phyloP scores from a whole-genome alignment of 129 eudicot genomes.

The Sambucus nigra region DNA sequence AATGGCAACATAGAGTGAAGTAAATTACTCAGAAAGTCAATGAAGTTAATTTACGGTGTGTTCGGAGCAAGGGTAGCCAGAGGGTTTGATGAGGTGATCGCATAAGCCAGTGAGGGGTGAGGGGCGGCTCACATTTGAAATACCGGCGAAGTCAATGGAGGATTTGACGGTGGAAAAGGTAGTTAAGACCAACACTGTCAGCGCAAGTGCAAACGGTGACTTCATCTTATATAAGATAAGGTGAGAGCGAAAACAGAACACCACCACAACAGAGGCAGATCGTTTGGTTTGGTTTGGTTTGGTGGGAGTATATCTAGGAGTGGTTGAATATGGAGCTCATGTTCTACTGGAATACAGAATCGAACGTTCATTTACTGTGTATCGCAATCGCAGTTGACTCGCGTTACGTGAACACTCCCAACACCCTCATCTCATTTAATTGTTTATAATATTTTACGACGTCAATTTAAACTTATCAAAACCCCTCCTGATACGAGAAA shows the following conservation, averaged over 20 bases:
- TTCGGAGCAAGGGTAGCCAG: conserved; percentile 75
- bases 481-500: too few relatives aligned
- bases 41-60: conserved; percentile 47
- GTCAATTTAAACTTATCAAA: too few relatives aligned
- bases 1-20: neutral
- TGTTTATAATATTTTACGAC: too few relatives aligned
- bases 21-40: neutral
- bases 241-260: conserved; percentile 1
- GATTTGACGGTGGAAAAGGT: conserved; percentile 7
- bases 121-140: conserved; percentile 25
- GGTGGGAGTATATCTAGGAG: too few relatives aligned
- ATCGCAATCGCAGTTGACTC: too few relatives aligned
- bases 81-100: conserved; percentile 49
- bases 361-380: too few relatives aligned
- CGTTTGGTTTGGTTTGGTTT: too few relatives aligned
- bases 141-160: conserved; percentile 18
- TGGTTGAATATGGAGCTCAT: too few relatives aligned
- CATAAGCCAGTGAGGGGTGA: conserved; percentile 53
- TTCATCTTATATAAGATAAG: conserved; percentile 6
- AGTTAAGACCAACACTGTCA: conserved; percentile 18
- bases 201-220: conserved; percentile 6
- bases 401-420: too few relatives aligned
- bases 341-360: too few relatives aligned
- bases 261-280: neutral
- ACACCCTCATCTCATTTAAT: too few relatives aligned